Evolutionary conservation across 345 rosid species (phyloP).

Genomic region (Salix dunnii): DNA sequence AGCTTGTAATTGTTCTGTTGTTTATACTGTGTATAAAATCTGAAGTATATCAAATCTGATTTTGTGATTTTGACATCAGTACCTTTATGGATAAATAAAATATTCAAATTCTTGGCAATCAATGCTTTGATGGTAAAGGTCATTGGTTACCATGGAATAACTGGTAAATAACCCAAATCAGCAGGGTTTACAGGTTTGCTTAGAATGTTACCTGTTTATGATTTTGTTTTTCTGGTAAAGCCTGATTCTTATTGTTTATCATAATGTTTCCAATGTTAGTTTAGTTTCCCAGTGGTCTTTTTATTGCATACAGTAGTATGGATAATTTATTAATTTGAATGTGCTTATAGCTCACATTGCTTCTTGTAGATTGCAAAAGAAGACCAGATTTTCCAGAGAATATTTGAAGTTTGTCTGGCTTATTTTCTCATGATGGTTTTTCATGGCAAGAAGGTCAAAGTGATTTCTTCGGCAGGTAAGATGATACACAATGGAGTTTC

Average conservation of each 20-base stretch:
- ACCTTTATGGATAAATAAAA: not conserved
- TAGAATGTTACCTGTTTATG: not conserved
- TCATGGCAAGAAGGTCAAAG: not conserved
- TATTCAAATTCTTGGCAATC: not conserved
- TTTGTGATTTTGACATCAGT: too few species aligned
- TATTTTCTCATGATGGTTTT: not conserved
- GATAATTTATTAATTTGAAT: not conserved
- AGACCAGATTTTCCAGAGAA: not conserved
- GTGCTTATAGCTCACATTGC: conserved; percentile 3
- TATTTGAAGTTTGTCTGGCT: not conserved
- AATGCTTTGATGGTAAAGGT: not conserved
- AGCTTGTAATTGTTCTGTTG: too few species aligned
- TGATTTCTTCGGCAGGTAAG: not conserved
- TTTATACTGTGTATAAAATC: not conserved
- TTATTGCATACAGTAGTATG: not conserved
- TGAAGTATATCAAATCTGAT: too few species aligned
- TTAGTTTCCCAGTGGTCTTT: not conserved
- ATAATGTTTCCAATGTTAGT: too few species aligned
- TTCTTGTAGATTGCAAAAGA: conserved; percentile 11
- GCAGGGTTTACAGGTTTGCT: conserved; percentile 9
- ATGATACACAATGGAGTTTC: not conserved
- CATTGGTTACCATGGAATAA: not conserved
- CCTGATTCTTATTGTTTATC: not conserved
- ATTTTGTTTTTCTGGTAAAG: not conserved
- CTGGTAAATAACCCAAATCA: not conserved